Conservation (phyloP, 768 basidiomycete genomes). For the Suillus luteus region DNA sequence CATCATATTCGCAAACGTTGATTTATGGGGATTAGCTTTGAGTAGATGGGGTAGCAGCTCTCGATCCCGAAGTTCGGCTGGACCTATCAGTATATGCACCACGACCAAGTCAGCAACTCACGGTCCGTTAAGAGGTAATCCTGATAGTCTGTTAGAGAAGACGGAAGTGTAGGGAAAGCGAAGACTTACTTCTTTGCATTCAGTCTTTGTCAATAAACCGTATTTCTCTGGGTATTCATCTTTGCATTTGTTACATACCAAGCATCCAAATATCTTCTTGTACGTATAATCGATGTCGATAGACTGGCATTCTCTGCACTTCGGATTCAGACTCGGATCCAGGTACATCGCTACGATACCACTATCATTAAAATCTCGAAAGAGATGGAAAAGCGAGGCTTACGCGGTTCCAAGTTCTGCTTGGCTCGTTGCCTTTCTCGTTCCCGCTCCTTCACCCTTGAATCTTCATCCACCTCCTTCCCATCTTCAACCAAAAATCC, state of each 20-base stretch:
- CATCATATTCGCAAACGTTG: constrained; percentile 99
- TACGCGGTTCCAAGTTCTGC: constrained; percentile 77
- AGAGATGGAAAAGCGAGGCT: constrained; percentile 27
- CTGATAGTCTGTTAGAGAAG: constrained; percentile 37
- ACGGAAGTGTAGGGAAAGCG: background rate
- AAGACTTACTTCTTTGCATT: constrained; percentile 84
- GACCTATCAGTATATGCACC: constrained; percentile 6
- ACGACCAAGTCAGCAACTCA: constrained; percentile 38
- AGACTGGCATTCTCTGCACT: constrained; percentile 85
- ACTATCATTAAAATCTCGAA: constrained; percentile 9
- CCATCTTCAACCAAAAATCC: constrained; percentile 93
- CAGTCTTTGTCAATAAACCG: constrained; percentile 94
- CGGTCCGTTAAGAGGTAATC: constrained; percentile 95
- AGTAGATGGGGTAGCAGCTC: constrained; percentile 91
- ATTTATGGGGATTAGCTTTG: constrained; percentile 93
- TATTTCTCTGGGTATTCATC: constrained; percentile 90
- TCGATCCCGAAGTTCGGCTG: constrained; percentile 91
- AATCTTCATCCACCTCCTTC: constrained; percentile 76
- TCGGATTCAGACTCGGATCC: constrained; percentile 74
- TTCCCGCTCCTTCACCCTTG: constrained; percentile 76
- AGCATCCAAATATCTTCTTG: constrained; percentile 78
- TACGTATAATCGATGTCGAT: constrained; percentile 85
- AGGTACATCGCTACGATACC: constrained; percentile 66
- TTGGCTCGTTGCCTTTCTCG: constrained; percentile 75
- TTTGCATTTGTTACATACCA: constrained; percentile 90